phyloP scores from a whole-genome alignment of 495 filamentous ascomycete genomes.

The Haplographium delicatum region DNA sequence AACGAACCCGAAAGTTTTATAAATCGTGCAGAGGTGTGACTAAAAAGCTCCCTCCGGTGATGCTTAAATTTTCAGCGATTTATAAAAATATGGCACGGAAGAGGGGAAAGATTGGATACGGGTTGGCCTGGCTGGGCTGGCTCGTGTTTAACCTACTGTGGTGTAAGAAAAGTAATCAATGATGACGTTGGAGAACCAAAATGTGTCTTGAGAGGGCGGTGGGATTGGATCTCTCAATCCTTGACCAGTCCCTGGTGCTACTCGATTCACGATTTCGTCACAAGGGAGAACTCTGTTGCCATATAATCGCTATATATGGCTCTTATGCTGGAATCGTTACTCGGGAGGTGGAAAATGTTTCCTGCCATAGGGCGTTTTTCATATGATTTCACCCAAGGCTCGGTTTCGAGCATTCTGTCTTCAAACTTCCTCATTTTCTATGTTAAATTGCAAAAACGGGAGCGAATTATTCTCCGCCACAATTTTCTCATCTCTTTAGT shows the following conservation, averaged over 20 bases:
- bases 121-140: constrained; percentile 2
- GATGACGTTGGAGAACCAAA: background rate
- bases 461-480: background rate
- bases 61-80: constrained; percentile 4
- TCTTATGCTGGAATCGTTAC: too few species aligned
- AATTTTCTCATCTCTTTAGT: background rate
- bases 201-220: background rate
- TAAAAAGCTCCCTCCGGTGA: background rate
- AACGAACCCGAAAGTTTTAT: background rate
- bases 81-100: background rate
- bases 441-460: background rate
- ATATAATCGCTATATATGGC: too few species aligned
- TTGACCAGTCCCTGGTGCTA: too few species aligned
- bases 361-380: too few species aligned
- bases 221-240: too few species aligned
- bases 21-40: too few species aligned
- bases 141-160: background rate
- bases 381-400: too few species aligned
- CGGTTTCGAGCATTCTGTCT: background rate
- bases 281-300: too few species aligned
- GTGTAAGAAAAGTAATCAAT: background rate
- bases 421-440: background rate
- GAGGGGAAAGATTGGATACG: constrained; percentile 8
- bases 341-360: too few species aligned
- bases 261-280: too few species aligned